phyloP scores from a whole-genome alignment of 495 filamentous ascomycete species.

The Neurospora discreta region DNA sequence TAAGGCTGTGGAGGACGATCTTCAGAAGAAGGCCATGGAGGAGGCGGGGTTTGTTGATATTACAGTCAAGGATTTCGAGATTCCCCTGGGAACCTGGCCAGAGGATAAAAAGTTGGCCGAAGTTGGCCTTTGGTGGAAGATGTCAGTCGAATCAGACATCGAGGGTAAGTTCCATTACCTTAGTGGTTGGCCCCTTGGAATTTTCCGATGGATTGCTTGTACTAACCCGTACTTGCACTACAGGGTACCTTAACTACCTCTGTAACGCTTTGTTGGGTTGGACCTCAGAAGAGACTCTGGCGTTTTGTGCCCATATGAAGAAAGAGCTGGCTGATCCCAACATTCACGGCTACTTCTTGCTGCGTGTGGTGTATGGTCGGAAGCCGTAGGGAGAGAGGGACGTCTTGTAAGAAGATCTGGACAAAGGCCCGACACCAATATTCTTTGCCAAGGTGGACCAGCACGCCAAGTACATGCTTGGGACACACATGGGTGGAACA shows the following conservation, averaged over 20 bases:
- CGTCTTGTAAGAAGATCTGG: neutral
- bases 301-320: neutral
- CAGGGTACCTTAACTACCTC: neutral
- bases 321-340: neutral
- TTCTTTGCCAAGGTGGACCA: neutral
- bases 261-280: neutral
- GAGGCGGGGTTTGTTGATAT: slow-evolving; percentile 45
- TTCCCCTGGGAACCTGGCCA: slow-evolving; percentile 45
- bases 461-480: neutral
- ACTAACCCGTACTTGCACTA: neutral
- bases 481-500: neutral
- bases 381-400: neutral
- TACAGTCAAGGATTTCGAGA: slow-evolving; percentile 28
- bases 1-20: neutral
- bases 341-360: neutral
- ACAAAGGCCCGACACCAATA: neutral
- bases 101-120: slow-evolving; percentile 31
- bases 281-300: neutral
- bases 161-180: neutral
- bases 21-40: slow-evolving; percentile 34
- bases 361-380: neutral
- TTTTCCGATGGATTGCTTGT: neutral
- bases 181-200: neutral
- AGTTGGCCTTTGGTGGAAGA: slow-evolving; percentile 1
- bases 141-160: neutral